Percentiles rank a stretch among this genome's conserved stretches.
phyloP scores from a whole-genome alignment of 208 protist genomes.

The Leptomonas pyrrhocoris region DNA sequence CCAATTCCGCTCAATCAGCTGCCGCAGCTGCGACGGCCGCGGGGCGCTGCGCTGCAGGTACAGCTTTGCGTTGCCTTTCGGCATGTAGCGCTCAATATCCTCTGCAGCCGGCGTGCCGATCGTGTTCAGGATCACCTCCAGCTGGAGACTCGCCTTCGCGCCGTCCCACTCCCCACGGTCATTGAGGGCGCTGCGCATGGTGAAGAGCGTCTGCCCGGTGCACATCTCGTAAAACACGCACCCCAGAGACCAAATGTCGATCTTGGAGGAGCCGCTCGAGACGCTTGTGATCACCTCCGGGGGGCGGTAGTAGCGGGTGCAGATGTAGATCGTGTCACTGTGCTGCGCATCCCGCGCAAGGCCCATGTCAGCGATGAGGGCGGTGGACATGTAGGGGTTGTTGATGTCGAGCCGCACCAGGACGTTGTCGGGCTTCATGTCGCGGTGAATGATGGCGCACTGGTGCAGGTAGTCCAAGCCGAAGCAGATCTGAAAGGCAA shows the following conservation, averaged over 20 bases:
- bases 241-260: constrained; percentile 95
- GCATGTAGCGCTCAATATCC: constrained; percentile 79
- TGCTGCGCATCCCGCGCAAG: constrained; percentile 79
- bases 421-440: constrained; percentile 98
- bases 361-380: constrained; percentile 88
- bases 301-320: constrained; percentile 96
- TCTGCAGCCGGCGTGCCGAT: constrained; percentile 70
- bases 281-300: constrained; percentile 93
- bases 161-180: constrained; percentile 80
- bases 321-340: constrained; percentile 93
- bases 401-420: constrained; percentile 82
- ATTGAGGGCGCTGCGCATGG: constrained; percentile 68
- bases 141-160: constrained; percentile 70
- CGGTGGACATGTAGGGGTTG: constrained; percentile 69
- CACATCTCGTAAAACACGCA: constrained; percentile 95
- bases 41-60: constrained; percentile 71
- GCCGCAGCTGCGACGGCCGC: constrained; percentile 58
- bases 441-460: constrained; percentile 93
- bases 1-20: constrained; percentile 65
- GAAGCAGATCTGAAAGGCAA: constrained; percentile 87
- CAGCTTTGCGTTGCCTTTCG: constrained; percentile 71
- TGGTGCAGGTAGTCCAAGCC: constrained; percentile 92
- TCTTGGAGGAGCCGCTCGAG: constrained; percentile 61
- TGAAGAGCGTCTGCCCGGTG: constrained; percentile 94
- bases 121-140: constrained; percentile 84